A percentile compares a stretch with the other conserved stretches of the same genome.
These are phyloP conservation scores for Trichosanthes truncata DNA, from an alignment of 306 rosid genomes.

Conservation along the genomic window DNA sequence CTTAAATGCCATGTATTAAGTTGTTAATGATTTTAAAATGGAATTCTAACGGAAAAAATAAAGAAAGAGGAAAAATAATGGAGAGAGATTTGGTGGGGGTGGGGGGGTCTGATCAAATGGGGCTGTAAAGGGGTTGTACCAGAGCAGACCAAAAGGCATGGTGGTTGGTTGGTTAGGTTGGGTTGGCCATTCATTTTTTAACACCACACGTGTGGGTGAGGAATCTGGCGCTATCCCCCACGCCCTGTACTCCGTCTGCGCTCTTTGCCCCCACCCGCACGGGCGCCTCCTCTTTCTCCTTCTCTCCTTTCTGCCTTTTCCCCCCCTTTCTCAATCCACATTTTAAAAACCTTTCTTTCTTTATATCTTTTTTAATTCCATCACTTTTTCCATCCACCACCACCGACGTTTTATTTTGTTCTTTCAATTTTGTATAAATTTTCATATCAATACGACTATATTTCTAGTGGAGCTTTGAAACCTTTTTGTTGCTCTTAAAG, in stretches of 20 bases:
- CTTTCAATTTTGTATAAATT: too few species aligned
- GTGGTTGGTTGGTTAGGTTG: conserved; percentile 9
- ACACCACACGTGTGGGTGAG: conserved; percentile 1
- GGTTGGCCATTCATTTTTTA: neutral
- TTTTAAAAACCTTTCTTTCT: neutral
- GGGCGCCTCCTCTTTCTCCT: neutral
- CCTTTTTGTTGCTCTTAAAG: too few species aligned
- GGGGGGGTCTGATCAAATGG: conserved; percentile 7
- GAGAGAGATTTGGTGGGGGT: too few species aligned
- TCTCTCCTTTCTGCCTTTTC: neutral
- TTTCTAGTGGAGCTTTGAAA: too few species aligned
- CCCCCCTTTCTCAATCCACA: neutral
- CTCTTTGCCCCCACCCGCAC: conserved; percentile 2
- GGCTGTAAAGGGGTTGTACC: conserved; percentile 14
- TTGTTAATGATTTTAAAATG: too few species aligned
- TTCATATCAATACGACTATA: too few species aligned
- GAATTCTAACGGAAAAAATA: too few species aligned
- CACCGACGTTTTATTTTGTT: too few species aligned
- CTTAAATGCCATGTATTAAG: too few species aligned
- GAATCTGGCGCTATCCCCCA: conserved; percentile 1
- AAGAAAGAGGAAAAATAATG: too few species aligned
- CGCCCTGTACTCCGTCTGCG: neutral
- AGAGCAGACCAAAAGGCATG: conserved; percentile 2
- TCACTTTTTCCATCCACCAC: neutral
- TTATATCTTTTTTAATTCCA: neutral